A percentile compares a stretch with the other conserved stretches of the same genome.
Conservation (phyloP, 2,329 filamentous ascomycete genomes). For the Calonectria crousiana region DNA sequence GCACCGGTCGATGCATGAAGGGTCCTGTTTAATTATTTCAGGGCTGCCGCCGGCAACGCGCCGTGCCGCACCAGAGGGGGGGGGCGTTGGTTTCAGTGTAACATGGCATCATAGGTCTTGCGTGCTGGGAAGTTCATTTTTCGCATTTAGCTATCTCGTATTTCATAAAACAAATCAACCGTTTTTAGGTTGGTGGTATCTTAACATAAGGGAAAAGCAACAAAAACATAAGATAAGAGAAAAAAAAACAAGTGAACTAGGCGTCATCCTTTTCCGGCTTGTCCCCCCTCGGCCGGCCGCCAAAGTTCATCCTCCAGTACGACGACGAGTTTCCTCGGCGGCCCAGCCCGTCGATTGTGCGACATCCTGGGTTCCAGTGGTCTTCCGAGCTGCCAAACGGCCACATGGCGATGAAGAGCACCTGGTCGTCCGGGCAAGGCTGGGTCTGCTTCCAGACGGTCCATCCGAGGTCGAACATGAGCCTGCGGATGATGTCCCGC, state of each 20-base stretch:
- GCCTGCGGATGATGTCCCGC: slow-evolving; percentile 31
- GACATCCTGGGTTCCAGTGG: slow-evolving; percentile 56
- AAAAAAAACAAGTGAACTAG: background rate
- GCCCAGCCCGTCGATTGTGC: slow-evolving; percentile 43
- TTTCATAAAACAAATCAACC: background rate
- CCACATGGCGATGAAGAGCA: slow-evolving; percentile 75
- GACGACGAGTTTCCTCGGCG: slow-evolving; percentile 14
- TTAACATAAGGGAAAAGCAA: background rate
- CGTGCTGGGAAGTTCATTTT: background rate
- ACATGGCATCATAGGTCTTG: background rate
- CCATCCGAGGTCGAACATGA: slow-evolving; percentile 69
- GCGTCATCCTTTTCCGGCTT: background rate
- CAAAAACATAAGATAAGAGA: background rate
- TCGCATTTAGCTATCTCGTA: background rate
- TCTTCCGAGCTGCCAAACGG: slow-evolving; percentile 68
- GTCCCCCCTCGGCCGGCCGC: background rate
- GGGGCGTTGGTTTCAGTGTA: background rate
- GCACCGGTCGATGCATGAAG: background rate
- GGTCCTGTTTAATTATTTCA: background rate
- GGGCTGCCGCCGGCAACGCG: background rate
- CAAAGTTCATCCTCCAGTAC: slow-evolving; percentile 41
- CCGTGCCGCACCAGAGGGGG: background rate
- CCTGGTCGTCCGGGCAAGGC: slow-evolving; percentile 64
- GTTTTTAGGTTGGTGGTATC: background rate
- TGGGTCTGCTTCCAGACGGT: slow-evolving; percentile 69